Conservation (phyloP, 1,139 yeast genomes). For the Meyerozyma guilliermondii region DNA sequence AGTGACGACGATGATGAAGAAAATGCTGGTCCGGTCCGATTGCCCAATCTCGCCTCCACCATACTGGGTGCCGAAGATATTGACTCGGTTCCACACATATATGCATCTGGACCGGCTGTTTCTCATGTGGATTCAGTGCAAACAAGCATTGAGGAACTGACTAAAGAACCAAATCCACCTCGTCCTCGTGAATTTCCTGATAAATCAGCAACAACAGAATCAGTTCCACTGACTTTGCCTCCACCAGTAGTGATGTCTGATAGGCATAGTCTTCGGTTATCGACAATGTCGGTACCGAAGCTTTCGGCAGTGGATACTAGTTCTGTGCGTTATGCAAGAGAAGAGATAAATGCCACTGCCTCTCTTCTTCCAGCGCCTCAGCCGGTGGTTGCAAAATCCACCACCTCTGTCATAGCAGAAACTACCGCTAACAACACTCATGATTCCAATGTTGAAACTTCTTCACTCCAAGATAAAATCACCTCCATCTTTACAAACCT, state of each 20-base stretch:
- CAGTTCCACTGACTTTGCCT: neutral
- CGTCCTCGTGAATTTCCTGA: neutral
- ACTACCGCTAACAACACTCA: neutral
- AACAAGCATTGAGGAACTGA: neutral
- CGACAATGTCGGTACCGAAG: slow-evolving; percentile 12
- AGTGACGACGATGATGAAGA: slow-evolving; percentile 1
- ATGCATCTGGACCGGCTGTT: neutral
- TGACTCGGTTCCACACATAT: neutral
- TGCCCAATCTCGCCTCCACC: slow-evolving; percentile 2
- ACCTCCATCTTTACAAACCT: slow-evolving; percentile 41
- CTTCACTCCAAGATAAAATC: slow-evolving; percentile 20
- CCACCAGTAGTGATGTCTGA: slow-evolving; percentile 29
- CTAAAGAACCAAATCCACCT: neutral
- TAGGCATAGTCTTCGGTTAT: slow-evolving; percentile 25
- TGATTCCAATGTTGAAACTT: slow-evolving; percentile 3
- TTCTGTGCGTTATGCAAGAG: slow-evolving; percentile 1
- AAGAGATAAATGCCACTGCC: neutral
- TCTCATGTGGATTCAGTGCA: neutral
- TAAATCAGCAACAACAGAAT: neutral
- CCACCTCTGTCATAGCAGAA: slow-evolving; percentile 2
- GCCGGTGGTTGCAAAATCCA: neutral
- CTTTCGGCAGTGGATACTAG: slow-evolving; percentile 2
- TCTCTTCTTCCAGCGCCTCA: neutral
- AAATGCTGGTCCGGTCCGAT: slow-evolving; percentile 4
- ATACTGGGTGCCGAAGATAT: neutral